Evolutionary conservation across 306 rosid genomes (phyloP), one percentile per base, ranked within the genome.

Genomic region (Pyrus betulifolia): DNA sequence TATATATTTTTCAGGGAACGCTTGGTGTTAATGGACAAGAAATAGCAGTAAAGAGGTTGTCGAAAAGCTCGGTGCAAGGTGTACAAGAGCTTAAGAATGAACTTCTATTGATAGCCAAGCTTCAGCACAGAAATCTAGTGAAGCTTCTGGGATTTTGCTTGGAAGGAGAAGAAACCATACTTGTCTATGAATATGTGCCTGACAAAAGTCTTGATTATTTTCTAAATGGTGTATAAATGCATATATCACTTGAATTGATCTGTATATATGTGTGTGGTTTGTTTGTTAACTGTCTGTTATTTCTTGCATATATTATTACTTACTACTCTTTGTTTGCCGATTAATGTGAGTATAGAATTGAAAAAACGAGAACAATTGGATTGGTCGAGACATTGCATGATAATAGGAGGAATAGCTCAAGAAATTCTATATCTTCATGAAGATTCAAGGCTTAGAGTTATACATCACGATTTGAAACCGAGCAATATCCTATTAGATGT

Each of bases 401-500:
- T 87, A 9, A 62, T 84, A 0, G 66, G 22, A 18, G 90, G 85
- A 13, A 76, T 84, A 7, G 85, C 81, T 46, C 70, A 81, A 17
- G 82, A 86, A 10, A 11, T 84, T 5, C 38, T 79, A 4, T 84
- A 87, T 51, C 76, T 87, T 2, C 90, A 86, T 3, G 81, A 86
- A 52, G 85, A 86, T 52, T 86, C 87, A 3, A 69, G 58, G 3
- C 86, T 78, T 65, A 67, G 60, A 79, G 76, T 86, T 11, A 84
- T 84, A 65, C 85, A 81, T 27, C 80, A 71, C 11, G 89, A 86
- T 83, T 76, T 81, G 2, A 86, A 81, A 84, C 67, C 86, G 8
- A 69, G 85, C 33, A 89, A 87, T 30, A 42, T 89, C 30, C 62
- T 87, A 13, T 35, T 89, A 68, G 87, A 89, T 71, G 77, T 2